Base-by-base conservation (phyloP, 1,284 basidiomycete genomes). In the Marasmius tenuissimus region DNA sequence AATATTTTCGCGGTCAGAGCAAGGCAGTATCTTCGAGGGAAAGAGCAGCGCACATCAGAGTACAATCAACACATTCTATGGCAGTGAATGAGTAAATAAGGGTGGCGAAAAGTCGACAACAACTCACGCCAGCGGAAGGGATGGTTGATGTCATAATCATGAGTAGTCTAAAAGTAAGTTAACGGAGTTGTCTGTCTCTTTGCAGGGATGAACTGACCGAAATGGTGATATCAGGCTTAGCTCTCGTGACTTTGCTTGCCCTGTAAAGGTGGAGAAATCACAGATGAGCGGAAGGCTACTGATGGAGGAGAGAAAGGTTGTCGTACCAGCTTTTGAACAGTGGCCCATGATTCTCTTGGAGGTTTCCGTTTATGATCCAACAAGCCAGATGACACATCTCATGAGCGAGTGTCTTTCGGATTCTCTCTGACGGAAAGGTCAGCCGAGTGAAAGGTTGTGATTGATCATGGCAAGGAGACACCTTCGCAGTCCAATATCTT, bases 321-420 rank as follows among this genome's bases (percentile, higher is more conserved):
- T 71, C 80, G 57, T 61, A 91, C 92, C 93, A 94, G 56, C 72
- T 72, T 68, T 88, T 89, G 75, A 89, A 94, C 10, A 85, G 72
- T 14, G 72, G 76, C 12, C 91, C 92, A 66, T 94, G 92, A 14
- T 81, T 81, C 70, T 90, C 89, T 57, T 85, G 84, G 3, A 86
- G 81, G 27, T 85, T 80, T 10, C 81, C 75, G 68, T 90, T 83
- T 58, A 94, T 88, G 37, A 90, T 76, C 93, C 93, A 95, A 60
- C 85, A 87, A 5, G 92, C 92, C 34, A 95, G 75, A 73, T 94
- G 93, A 65, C 93, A 95, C 87, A 95, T 92, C 73, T 95, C 93
- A 68, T 95, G 93, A 34, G 90, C 85, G 2, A 95, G 75, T 0
- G 93, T 95, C 70, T 91, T 86, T 20, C 86, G 78, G 45, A 95